phyloP scores from a whole-genome alignment of 169 alveolate species.

The Plasmodium gallinaceum region DNA sequence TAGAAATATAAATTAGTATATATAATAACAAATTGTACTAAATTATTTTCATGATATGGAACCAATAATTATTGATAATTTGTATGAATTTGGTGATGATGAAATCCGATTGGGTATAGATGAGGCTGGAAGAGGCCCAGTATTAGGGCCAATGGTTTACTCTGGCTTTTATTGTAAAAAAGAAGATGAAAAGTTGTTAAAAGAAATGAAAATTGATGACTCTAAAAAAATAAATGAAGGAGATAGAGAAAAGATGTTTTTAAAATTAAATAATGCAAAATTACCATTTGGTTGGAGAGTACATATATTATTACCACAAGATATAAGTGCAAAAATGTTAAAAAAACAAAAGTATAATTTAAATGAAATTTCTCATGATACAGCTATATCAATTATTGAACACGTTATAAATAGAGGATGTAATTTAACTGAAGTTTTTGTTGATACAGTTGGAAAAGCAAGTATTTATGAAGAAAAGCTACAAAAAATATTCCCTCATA shows the following conservation, averaged over 20 bases:
- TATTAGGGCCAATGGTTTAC: slow-evolving; percentile 98
- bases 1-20: too few species aligned
- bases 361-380: slow-evolving; percentile 93
- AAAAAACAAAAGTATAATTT: slow-evolving; percentile 90
- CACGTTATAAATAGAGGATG: slow-evolving; percentile 79
- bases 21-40: too few species aligned
- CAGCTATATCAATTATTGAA: slow-evolving; percentile 89
- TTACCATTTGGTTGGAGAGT: slow-evolving; percentile 86
- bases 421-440: slow-evolving; percentile 75
- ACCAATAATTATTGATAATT: slow-evolving; percentile 53
- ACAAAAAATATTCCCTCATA: slow-evolving; percentile 83
- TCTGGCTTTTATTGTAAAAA: slow-evolving; percentile 95
- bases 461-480: slow-evolving; percentile 90
- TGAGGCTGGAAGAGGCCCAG: slow-evolving; percentile 99
- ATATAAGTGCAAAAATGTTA: slow-evolving; percentile 90
- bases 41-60: slow-evolving; percentile 17
- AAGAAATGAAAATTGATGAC: slow-evolving; percentile 89
- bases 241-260: slow-evolving; percentile 88
- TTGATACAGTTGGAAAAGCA: slow-evolving; percentile 92
- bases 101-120: slow-evolving; percentile 94
- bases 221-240: slow-evolving; percentile 91
- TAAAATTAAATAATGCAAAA: slow-evolving; percentile 79
- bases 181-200: slow-evolving; percentile 82
- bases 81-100: slow-evolving; percentile 67
- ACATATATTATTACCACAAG: slow-evolving; percentile 88